A percentile compares a stretch with the other conserved stretches of the same genome.
These are phyloP conservation scores for Aschersonia sp. DNA, from an alignment of 2,329 filamentous ascomycete genomes.

Conservation along the genomic window DNA sequence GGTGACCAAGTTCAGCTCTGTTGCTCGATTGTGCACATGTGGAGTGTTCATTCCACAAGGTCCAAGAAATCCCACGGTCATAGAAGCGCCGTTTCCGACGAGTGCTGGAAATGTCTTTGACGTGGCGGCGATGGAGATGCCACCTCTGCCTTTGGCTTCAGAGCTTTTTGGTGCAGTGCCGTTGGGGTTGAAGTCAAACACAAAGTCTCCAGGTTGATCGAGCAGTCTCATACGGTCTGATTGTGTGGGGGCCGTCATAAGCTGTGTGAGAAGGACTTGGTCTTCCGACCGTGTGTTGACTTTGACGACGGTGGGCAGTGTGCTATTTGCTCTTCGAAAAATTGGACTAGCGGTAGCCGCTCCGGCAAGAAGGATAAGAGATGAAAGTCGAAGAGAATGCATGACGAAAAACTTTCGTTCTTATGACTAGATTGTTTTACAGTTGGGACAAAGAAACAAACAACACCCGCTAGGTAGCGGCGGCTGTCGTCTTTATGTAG, in stretches of 20 bases:
- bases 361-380: conserved; percentile 2
- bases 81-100: conserved; percentile 28
- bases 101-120: conserved; percentile 34
- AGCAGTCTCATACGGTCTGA: conserved; percentile 16
- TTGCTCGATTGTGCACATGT: conserved; percentile 31
- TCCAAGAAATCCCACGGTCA: conserved; percentile 33
- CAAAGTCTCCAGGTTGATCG: conserved; percentile 21
- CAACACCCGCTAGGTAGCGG: not conserved
- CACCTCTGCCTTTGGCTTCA: conserved; percentile 17
- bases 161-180: conserved; percentile 4
- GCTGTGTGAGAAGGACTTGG: conserved; percentile 13
- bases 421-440: not conserved
- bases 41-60: conserved; percentile 36
- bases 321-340: not conserved
- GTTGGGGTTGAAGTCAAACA: conserved; percentile 26
- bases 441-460: not conserved
- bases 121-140: conserved; percentile 23
- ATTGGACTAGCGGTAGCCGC: not conserved
- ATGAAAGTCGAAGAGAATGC: conserved; percentile 1
- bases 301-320: conserved; percentile 13
- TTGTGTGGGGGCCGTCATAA: conserved; percentile 15
- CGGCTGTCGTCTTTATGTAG: not conserved
- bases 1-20: conserved; percentile 31
- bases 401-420: not conserved
- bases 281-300: conserved; percentile 14